Conservation (phyloP, 768 basidiomycete genomes). For the Tulasnella sp. region DNA sequence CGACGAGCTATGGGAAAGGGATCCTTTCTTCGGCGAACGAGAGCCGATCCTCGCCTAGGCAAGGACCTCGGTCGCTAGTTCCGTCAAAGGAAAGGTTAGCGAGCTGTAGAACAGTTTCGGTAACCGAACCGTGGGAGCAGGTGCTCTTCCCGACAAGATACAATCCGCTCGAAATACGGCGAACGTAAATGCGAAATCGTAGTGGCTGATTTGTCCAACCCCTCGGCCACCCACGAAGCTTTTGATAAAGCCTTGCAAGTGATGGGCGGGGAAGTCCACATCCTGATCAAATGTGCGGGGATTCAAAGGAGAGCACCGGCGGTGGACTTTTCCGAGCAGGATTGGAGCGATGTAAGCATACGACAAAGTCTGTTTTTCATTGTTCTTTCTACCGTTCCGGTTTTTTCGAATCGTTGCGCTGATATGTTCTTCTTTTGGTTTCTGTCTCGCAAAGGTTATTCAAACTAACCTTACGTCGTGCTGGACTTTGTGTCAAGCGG, state of each 20-base stretch:
- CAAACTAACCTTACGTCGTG: constrained; percentile 83
- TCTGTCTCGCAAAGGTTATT: constrained; percentile 54
- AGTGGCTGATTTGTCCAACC: constrained; percentile 54
- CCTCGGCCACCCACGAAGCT: constrained; percentile 48
- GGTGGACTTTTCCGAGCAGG: constrained; percentile 59
- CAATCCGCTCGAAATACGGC: constrained; percentile 30
- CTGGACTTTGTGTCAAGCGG: constrained; percentile 80
- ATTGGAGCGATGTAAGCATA: constrained; percentile 64
- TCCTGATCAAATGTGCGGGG: constrained; percentile 67
- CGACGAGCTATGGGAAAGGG: no score
- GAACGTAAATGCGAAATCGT: constrained; percentile 38
- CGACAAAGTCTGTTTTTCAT: neutral
- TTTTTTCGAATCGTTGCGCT: constrained; percentile 23
- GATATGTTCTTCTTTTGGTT: neutral
- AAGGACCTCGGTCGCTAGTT: no score
- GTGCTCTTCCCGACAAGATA: no score
- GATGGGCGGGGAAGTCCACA: constrained; percentile 53
- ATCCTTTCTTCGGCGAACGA: no score
- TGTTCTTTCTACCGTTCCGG: no score
- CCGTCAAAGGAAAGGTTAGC: no score
- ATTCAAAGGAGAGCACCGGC: constrained; percentile 58
- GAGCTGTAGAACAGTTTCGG: no score
- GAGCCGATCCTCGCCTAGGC: no score
- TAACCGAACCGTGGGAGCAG: no score
- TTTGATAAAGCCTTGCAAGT: constrained; percentile 47